Evolutionary conservation across 345 rosid genomes (phyloP).

Genomic region (Gynandropsis gynandra): DNA sequence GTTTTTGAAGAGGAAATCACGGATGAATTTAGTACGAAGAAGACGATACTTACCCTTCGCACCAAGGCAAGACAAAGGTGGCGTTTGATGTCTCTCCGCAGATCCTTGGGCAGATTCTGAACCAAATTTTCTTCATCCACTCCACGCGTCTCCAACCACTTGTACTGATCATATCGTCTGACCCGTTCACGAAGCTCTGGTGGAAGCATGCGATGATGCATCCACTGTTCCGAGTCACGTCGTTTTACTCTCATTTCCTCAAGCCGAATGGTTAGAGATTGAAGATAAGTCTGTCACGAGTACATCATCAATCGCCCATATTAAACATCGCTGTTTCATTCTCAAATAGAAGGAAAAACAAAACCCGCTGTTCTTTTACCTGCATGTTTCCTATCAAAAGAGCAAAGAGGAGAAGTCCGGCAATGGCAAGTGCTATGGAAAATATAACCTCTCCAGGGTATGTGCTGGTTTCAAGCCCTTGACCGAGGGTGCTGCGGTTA

Average conservation of each 20-base stretch:
- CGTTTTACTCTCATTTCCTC: conserved; percentile 98
- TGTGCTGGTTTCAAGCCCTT: conserved; percentile 89
- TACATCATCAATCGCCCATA: neutral
- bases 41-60: conserved; percentile 57
- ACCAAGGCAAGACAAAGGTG: conserved; percentile 93
- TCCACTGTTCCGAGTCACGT: conserved; percentile 99
- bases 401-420: conserved; percentile 91
- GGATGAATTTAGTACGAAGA: conserved; percentile 1
- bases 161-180: conserved; percentile 89
- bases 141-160: conserved; percentile 95
- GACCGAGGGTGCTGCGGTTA: conserved; percentile 81
- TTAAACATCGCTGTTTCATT: neutral
- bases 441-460: conserved; percentile 79
- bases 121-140: conserved; percentile 87
- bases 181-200: conserved; percentile 77
- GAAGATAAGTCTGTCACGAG: conserved; percentile 79
- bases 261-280: conserved; percentile 84
- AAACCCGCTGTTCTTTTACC: conserved; percentile 40
- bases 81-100: conserved; percentile 89
- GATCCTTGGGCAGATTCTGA: conserved; percentile 89
- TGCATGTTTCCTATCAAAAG: conserved; percentile 98
- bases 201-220: conserved; percentile 98
- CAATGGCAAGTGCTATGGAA: conserved; percentile 73
- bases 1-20: neutral
- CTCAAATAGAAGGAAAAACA: neutral